Base-by-base conservation (phyloP, 225 moss, liverwort and hornwort genomes). In the Neckera pumila region DNA sequence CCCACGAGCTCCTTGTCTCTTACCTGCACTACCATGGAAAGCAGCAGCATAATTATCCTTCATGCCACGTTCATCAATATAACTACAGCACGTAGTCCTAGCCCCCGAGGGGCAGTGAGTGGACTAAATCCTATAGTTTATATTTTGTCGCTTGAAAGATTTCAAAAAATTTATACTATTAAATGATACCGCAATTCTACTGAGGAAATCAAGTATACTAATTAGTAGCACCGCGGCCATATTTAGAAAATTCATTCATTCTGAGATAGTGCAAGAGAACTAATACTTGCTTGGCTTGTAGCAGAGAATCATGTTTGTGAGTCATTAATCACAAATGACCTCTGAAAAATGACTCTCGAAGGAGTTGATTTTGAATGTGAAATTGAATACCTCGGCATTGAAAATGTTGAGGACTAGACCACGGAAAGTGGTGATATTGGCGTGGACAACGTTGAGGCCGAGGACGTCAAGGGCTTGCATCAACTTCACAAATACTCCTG, bases 401-500 rank as follows among this genome's bases (percentile, higher is more conserved):
- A 99, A 95, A 86, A 99, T 92, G 91, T 95, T 97, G 76, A 99
- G 96, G 28, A 95, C 94, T 60, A 96, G 92, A 64, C 99, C 97
- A 38, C 97, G 96, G 86, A 97, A 97, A 63, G 94, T 99, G 43
- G 96, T 99, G 92, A 97, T 96, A 75, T 97, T 99, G 83, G 99
- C 97, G 75, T 96, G 95, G 86, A 99, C 92, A 85, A 99, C 94
- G 84, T 97, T 97, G 70, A 99, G 94, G 54, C 97, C 99, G 33
- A 96, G 93, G 78, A 92, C 93, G 51, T 99, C 99, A 80, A 99
- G 94, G 67, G 96, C 95, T 89, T 97, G 96, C 94, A 97, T 96
- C 79, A 99, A 83, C 87, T 97, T 96, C 84, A 99, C 96, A 90
- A 96, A 97, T 60, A 96, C 91, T 63, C 97, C 99, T 2, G 96